These are phyloP conservation scores for Hypholoma sublateritium DNA, from an alignment of 768 basidiomycete species.

Conservation along the genomic window DNA sequence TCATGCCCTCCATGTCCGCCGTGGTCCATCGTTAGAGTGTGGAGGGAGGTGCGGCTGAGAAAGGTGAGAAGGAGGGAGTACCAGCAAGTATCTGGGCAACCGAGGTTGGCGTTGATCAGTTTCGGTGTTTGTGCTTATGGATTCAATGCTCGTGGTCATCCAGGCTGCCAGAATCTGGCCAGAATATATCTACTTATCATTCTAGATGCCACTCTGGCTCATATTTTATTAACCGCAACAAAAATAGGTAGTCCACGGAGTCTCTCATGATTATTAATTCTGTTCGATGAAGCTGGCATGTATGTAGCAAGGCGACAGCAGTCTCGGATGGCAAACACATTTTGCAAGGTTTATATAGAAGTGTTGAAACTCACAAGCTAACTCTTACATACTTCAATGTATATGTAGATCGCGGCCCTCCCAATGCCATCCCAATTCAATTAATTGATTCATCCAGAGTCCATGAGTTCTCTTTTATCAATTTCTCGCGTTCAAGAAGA, in stretches of 20 bases:
- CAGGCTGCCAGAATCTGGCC: too few relatives aligned
- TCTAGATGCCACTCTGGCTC: not conserved
- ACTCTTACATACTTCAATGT: too few relatives aligned
- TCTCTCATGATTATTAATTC: too few relatives aligned
- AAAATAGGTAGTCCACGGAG: too few relatives aligned
- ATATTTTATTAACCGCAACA: not conserved
- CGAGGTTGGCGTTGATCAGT: not conserved
- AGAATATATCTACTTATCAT: not conserved
- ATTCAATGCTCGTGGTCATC: not conserved
- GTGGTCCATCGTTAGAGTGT: slow-evolving; percentile 36
- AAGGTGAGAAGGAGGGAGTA: not conserved
- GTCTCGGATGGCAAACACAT: too few relatives aligned
- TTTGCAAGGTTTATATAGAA: too few relatives aligned
- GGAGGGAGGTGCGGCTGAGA: not conserved
- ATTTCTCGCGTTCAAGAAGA: slow-evolving; percentile 74
- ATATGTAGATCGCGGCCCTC: too few relatives aligned
- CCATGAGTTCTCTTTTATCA: slow-evolving; percentile 85
- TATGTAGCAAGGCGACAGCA: too few relatives aligned
- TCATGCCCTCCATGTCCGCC: slow-evolving; percentile 43
- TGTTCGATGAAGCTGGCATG: too few relatives aligned
- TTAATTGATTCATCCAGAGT: slow-evolving; percentile 40
- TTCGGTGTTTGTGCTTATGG: not conserved
- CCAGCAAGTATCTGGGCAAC: not conserved
- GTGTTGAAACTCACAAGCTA: too few relatives aligned
- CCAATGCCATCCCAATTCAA: not conserved